Conservation (phyloP, 352 stramenopile genomes). For the Globisporangium acanthophoron region DNA sequence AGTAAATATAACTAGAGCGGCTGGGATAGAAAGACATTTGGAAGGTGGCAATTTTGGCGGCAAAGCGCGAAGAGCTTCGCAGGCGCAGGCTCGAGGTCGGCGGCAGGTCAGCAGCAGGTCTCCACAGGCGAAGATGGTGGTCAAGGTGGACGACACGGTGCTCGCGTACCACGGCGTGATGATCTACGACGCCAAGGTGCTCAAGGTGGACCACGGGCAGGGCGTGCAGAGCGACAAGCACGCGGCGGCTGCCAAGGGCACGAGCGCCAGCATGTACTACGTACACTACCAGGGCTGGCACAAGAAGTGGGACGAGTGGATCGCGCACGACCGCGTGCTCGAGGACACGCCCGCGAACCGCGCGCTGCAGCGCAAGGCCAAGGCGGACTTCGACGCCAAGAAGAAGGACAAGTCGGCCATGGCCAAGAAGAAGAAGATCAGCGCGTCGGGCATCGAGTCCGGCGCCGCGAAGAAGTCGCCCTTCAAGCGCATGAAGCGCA, state of each 20-base stretch:
- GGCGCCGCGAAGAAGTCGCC: slow-evolving; percentile 47
- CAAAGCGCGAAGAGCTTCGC: not conserved
- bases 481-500: slow-evolving; percentile 75
- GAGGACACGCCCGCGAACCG: slow-evolving; percentile 58
- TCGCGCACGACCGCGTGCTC: slow-evolving; percentile 63
- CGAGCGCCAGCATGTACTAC: slow-evolving; percentile 67
- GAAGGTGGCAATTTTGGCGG: not conserved
- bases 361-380: slow-evolving; percentile 46
- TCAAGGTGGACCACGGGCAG: slow-evolving; percentile 72
- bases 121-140: slow-evolving; percentile 23
- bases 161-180: slow-evolving; percentile 76
- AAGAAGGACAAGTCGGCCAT: slow-evolving; percentile 37
- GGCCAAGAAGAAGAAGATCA: slow-evolving; percentile 64
- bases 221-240: slow-evolving; percentile 31
- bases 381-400: slow-evolving; percentile 16
- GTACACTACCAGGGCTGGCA: slow-evolving; percentile 90
- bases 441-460: slow-evolving; percentile 45
- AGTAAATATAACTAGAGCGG: not conserved
- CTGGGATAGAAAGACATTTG: not conserved
- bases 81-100: not conserved
- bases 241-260: slow-evolving; percentile 10
- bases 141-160: slow-evolving; percentile 67
- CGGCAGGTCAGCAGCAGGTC: not conserved
- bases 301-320: slow-evolving; percentile 92
- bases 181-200: slow-evolving; percentile 85